Conservation (phyloP, 208 protist genomes). For the Leishmania turanica region DNA sequence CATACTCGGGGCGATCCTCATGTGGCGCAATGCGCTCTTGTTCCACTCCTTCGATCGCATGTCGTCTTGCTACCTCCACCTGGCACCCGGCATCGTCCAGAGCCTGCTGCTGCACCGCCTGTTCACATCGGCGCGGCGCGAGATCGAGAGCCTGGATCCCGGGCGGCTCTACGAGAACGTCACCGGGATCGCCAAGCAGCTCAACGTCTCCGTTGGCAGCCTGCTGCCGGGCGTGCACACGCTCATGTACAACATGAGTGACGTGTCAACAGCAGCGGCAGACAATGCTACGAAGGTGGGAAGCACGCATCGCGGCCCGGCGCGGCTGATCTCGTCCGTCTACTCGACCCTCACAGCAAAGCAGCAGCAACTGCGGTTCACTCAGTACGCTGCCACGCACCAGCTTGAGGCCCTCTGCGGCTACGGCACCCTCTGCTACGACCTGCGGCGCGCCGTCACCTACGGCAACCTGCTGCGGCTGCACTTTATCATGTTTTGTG, state of each 20-base stretch:
- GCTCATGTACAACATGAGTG: conserved; percentile 17
- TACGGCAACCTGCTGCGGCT: conserved; percentile 52
- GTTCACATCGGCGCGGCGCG: conserved; percentile 45
- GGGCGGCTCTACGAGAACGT: conserved; percentile 34
- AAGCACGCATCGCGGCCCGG: conserved; percentile 5
- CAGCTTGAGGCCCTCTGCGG: conserved; percentile 44
- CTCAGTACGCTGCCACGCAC: conserved; percentile 36
- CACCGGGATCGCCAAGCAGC: conserved; percentile 20
- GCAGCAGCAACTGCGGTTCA: conserved; percentile 27
- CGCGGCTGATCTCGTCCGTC: conserved; percentile 14
- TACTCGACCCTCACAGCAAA: conserved; percentile 14
- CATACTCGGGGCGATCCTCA: conserved; percentile 58
- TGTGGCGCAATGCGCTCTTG: conserved; percentile 76
- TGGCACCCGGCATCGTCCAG: conserved; percentile 57
- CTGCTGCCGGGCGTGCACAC: conserved; percentile 30
- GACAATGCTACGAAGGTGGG: conserved; percentile 9
- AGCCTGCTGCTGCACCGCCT: conserved; percentile 57
- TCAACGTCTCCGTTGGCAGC: conserved; percentile 25
- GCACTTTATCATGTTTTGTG: conserved; percentile 66
- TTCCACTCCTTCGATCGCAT: conserved; percentile 77
- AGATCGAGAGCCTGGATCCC: conserved; percentile 43
- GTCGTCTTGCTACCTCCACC: conserved; percentile 71
- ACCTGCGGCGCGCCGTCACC: conserved; percentile 46
- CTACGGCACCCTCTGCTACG: conserved; percentile 54
- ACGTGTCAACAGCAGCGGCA: conserved; percentile 6